A percentile compares a stretch with the other conserved stretches of the same genome.
phyloP scores from a whole-genome alignment of 805 yeast genomes.

The Yueomyces sp. region DNA sequence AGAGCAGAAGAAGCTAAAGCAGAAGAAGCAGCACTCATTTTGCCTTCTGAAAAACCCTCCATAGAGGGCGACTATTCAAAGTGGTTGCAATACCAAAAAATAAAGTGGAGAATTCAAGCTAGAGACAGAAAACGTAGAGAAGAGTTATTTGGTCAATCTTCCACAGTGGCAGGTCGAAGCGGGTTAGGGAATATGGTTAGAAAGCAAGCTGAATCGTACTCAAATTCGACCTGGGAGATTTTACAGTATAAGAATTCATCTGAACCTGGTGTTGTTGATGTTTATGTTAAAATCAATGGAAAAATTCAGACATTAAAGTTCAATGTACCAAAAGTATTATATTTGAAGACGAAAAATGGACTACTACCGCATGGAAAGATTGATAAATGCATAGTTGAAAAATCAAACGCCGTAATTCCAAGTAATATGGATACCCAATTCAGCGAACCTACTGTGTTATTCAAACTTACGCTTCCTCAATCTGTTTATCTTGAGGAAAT shows the following conservation, averaged over 20 bases:
- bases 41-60: conserved; percentile 39
- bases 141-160: conserved; percentile 62
- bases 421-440: conserved; percentile 38
- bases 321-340: conserved; percentile 62
- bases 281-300: conserved; percentile 51
- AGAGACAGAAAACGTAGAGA: conserved; percentile 58
- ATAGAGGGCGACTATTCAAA: conserved; percentile 53
- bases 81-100: conserved; percentile 63
- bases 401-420: conserved; percentile 52
- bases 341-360: conserved; percentile 46
- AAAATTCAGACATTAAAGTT: conserved; percentile 63
- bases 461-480: conserved; percentile 59
- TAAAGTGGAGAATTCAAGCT: conserved; percentile 78
- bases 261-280: conserved; percentile 65
- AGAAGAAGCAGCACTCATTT: conserved; percentile 33
- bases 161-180: conserved; percentile 39
- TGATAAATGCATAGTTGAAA: conserved; percentile 42
- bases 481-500: conserved; percentile 40
- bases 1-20: conserved; percentile 22
- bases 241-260: conserved; percentile 51
- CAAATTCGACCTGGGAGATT: conserved; percentile 76
- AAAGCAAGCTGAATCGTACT: conserved; percentile 66
- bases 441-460: conserved; percentile 33
- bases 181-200: conserved; percentile 58
- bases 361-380: conserved; percentile 28